A percentile compares a stretch with the other conserved stretches of the same genome.
Evolutionary conservation across 1,284 basidiomycete genomes (phyloP).

Genomic region (Pseudozyma sp.): DNA sequence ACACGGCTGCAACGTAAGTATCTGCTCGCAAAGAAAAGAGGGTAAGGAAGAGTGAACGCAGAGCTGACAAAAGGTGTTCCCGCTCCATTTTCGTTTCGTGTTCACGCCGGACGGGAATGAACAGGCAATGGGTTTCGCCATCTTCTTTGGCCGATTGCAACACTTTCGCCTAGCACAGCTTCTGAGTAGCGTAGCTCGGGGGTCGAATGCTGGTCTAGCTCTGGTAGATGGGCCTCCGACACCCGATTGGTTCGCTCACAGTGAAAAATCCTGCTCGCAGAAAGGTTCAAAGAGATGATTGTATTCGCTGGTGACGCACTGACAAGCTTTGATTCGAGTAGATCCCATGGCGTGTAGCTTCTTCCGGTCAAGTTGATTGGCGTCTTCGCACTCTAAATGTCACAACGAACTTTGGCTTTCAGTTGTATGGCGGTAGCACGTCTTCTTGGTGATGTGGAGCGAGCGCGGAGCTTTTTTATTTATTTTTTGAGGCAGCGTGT

Average conservation of each 20-base stretch:
- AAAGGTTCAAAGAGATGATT: too few species aligned
- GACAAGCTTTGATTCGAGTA: too few species aligned
- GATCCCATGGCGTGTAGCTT: too few species aligned
- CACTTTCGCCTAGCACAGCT: slow-evolving; percentile 19
- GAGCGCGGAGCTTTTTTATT: background rate
- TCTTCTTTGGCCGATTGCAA: slow-evolving; percentile 12
- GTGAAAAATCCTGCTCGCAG: too few species aligned
- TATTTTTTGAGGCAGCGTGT: background rate
- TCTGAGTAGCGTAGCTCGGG: too few species aligned
- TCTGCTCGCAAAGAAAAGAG: background rate
- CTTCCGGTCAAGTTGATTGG: too few species aligned
- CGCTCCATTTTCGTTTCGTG: background rate
- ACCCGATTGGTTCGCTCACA: too few species aligned
- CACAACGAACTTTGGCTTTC: background rate
- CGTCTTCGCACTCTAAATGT: too few species aligned
- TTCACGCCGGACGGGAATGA: too few species aligned
- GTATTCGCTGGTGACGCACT: too few species aligned
- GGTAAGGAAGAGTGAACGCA: background rate
- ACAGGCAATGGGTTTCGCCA: slow-evolving; percentile 27
- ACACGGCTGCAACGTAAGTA: slow-evolving; percentile 37
- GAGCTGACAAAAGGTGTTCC: too few species aligned
- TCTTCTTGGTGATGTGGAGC: slow-evolving; percentile 1
- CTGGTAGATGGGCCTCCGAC: too few species aligned
- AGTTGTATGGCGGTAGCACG: background rate
- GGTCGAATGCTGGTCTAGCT: background rate